Evolutionary conservation across 108 stramenopile species (phyloP), one percentile per base, ranked within the genome.

Genomic region (Parmales sp.): DNA sequence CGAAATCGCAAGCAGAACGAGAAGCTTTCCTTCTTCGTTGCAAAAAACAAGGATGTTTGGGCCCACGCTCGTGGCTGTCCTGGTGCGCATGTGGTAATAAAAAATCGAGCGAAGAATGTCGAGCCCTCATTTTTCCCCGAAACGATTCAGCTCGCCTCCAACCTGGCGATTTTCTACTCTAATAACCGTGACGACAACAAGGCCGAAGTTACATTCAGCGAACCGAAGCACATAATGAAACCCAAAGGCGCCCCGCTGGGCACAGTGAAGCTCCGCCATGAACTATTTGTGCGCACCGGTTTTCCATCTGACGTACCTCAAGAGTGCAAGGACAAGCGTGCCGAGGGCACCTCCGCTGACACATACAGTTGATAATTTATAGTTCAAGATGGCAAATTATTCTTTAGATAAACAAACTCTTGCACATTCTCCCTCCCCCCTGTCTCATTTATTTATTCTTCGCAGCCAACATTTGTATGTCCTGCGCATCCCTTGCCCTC

Each of bases 1-100:
- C 76, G 91, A 45, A 90, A 90, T 69, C 82, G 87, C 31, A 75
- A 86, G 28, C 87, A 89, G 51, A 92, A 92, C 50, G 91, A 92
- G 51, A 76, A 87, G 37, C 69, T 92, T 43, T 86, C 80, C 39
- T 81, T 92, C 63, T 72, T 74, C 41, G 72, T 83, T 2, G 89
- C 89, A 1, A 77, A 80, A 31, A 78, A 81, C 38, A 76, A 83
- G 16, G 91, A 92, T 71, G 72, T 90, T 44, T 92, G 91, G 91
- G 80, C 90, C 81, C 91, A 92, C 43, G 77, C 82, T 7, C 72
- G 88, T 1, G 87, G 87, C n/a, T 82, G 78, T 29, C 90, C 90
- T 0, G 91, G 91, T 31, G 91, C 91, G 0, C 91, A 92, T 66
- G 86, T 92, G 0, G 64, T 92, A 7, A 71, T 92, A 34, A 80